Evolutionary conservation across 306 rosid genomes (phyloP), one percentile per base, ranked within the genome.

Genomic region (Carpinus fangiana): DNA sequence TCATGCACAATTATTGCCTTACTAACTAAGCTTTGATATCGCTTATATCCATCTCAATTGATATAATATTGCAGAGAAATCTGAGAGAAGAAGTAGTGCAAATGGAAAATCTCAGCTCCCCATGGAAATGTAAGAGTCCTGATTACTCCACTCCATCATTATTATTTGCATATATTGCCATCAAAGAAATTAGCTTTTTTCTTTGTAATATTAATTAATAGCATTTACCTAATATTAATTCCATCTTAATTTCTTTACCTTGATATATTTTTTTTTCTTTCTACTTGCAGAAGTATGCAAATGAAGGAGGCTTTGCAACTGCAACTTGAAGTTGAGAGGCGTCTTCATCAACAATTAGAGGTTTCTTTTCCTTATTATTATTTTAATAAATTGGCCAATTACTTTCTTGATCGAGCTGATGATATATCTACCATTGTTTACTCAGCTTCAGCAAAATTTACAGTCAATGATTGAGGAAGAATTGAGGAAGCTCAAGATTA

Each of bases 401-500:
- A 23, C 48, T 45, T 45, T 9, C 48, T 45, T 31, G 41, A 62
- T 23, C 26, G 26, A 23, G 26, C 26, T 23, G 10, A 7, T 62
- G n/a, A 62, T 62, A 62, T 26, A 62, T 62, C 17, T 62, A 14
- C 23, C 4, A 14, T 7, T 12, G 57, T 8, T 26, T 12, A 46
- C 53, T 18, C 84, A 89, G 93, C 80, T 85, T 62, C 93, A 89
- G 72, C 78, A 87, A 64, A 85, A 84, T 51, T 57, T 89, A 47
- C 93, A 85, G 36, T 16, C 83, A 43, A 43, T 74, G 41, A 84
- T 89, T 73, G 93, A 87, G 55, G 91, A 89, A 75, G 90, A 89
- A 64, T 89, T 88, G 56, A 87, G 72, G 78, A 88, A 89, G 75
- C 73, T 89, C 71, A 89, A 85, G 75, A 89, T 74, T 86, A 83